A percentile compares a stretch with the other conserved stretches of the same genome.
Conservation (phyloP, 192 early-diverging fungal species). For the Linnemannia hyalina region DNA sequence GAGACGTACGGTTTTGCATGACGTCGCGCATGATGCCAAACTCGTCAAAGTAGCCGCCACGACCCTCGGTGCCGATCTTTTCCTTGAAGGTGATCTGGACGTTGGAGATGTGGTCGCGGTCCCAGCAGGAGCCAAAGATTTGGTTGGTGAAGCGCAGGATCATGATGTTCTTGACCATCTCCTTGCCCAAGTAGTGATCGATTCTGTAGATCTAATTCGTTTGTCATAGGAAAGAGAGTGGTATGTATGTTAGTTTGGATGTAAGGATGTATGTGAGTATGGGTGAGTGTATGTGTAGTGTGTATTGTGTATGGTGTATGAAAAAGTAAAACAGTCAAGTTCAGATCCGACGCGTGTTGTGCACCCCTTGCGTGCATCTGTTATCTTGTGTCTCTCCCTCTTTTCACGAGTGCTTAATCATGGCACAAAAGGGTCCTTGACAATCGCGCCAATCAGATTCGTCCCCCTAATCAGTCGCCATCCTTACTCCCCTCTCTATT, state of each 20-base stretch:
- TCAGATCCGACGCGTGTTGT: no score
- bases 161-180: constrained; percentile 97
- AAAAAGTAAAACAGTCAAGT: no score
- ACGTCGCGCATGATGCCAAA: constrained; percentile 97
- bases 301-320: no score
- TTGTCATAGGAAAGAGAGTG: no score
- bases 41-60: constrained; percentile 98
- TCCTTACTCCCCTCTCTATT: background rate
- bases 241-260: no score
- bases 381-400: background rate
- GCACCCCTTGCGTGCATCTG: no score
- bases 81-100: constrained; percentile 98
- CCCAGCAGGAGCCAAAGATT: constrained; percentile 91
- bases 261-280: no score
- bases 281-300: no score
- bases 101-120: constrained; percentile 85
- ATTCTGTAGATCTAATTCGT: constrained; percentile 85
- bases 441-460: constrained; percentile 55
- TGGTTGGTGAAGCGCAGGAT: constrained; percentile 90
- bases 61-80: constrained; percentile 94
- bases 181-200: constrained; percentile 97
- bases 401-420: background rate
- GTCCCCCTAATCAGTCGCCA: constrained; percentile 43
- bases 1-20: constrained; percentile 70
- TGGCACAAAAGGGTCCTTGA: no score